Evolutionary conservation across 2,329 filamentous ascomycete genomes (phyloP).

Genomic region (Ascomycota sp.): DNA sequence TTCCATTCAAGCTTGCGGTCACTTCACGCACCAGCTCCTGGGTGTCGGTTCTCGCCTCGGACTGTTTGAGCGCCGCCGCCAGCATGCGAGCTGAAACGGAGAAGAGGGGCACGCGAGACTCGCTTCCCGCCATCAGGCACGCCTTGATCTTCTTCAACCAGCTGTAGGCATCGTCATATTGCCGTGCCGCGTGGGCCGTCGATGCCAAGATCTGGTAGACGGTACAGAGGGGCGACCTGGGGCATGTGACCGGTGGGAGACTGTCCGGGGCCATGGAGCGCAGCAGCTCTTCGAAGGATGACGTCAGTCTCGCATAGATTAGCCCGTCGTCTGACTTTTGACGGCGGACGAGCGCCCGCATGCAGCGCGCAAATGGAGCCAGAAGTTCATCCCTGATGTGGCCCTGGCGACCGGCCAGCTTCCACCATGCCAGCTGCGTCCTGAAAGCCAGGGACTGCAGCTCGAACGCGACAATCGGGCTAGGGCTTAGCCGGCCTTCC

Average conservation of each 20-base stretch:
- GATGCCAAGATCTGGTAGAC: constrained; percentile 34
- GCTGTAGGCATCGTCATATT: constrained; percentile 27
- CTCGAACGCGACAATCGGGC: constrained; percentile 36
- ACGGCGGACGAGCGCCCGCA: constrained; percentile 39
- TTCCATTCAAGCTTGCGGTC: constrained; percentile 32
- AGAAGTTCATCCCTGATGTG: constrained; percentile 43
- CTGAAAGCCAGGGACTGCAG: constrained; percentile 44
- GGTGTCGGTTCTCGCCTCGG: constrained; percentile 14
- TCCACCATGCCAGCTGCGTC: constrained; percentile 45
- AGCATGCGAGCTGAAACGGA: constrained; percentile 34
- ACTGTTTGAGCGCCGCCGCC: constrained; percentile 28
- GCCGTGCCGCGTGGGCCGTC: constrained; percentile 23
- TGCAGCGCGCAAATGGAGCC: constrained; percentile 42
- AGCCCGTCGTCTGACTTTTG: constrained; percentile 16
- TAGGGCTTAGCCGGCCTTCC: constrained; percentile 32
- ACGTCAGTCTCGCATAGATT: constrained; percentile 15
- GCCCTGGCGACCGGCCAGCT: constrained; percentile 34
- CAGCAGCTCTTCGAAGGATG: constrained; percentile 12
- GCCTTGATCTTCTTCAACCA: constrained; percentile 30
- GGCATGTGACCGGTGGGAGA: constrained; percentile 13
- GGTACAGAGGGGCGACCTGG: constrained; percentile 21
- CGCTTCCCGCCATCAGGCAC: constrained; percentile 15
- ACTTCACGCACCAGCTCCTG: constrained; percentile 26
- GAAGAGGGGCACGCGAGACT: constrained; percentile 28
- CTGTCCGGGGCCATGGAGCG: constrained; percentile 13